Conservation (phyloP, 768 basidiomycete genomes). For the Russula sp. region DNA sequence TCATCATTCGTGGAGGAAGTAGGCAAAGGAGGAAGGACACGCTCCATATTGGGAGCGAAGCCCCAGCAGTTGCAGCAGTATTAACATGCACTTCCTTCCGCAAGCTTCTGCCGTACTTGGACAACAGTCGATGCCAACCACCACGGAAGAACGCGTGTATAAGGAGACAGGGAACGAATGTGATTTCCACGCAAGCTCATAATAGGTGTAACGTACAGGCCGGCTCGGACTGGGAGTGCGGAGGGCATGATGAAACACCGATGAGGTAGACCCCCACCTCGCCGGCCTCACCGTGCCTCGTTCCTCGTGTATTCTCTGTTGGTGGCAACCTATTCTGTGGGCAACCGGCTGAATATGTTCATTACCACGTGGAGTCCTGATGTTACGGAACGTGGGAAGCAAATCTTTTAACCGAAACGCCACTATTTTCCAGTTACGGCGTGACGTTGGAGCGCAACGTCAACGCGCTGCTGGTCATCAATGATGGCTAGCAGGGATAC, state of each 20-base stretch:
- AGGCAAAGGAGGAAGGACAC: slow-evolving; percentile 7
- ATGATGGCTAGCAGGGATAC: neutral
- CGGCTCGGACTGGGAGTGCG: neutral
- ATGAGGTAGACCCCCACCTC: neutral
- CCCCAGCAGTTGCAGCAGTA: neutral
- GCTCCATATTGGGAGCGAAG: slow-evolving; percentile 14
- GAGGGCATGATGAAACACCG: neutral
- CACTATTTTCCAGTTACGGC: neutral
- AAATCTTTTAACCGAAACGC: neutral
- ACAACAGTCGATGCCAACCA: slow-evolving; percentile 8
- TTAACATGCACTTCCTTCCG: neutral
- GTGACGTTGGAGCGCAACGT: neutral
- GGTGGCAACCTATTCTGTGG: neutral
- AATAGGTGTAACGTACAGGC: neutral
- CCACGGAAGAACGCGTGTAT: neutral
- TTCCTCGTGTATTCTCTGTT: neutral
- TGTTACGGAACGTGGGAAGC: slow-evolving; percentile 6
- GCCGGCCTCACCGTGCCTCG: slow-evolving; percentile 9
- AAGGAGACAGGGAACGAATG: neutral
- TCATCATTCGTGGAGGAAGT: neutral
- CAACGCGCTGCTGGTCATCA: neutral
- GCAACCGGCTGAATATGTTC: neutral
- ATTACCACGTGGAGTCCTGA: neutral
- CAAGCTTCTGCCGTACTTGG: slow-evolving; percentile 11
- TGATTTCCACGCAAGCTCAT: neutral